Evolutionary conservation across 192 early-diverging fungal genomes (phyloP).

Genomic region (Diversispora epigaea): DNA sequence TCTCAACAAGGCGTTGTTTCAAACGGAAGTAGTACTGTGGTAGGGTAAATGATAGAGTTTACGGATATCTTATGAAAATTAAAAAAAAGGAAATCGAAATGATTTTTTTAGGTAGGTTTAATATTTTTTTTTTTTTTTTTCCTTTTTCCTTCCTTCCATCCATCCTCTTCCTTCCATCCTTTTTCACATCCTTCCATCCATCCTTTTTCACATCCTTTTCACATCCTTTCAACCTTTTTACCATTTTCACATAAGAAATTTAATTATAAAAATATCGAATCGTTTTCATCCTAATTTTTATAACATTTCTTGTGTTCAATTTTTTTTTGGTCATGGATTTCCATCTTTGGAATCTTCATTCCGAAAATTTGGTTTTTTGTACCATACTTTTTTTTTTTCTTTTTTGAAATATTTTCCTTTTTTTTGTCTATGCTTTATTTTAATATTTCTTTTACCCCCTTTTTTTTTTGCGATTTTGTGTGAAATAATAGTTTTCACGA

Average conservation of each 20-base stretch:
- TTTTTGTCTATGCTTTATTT: not conserved
- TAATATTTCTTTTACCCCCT: not conserved
- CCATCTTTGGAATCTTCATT: not conserved
- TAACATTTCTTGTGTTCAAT: not conserved
- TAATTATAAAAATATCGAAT: no score
- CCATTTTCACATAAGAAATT: no score
- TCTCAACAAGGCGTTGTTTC: not conserved
- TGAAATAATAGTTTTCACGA: no score
- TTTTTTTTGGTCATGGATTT: not conserved
- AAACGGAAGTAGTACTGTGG: slow-evolving; percentile 23
- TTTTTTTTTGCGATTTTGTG: no score
- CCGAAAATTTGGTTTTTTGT: not conserved
- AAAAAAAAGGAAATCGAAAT: not conserved
- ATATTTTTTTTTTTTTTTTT: no score
- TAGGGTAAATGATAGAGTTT: not conserved
- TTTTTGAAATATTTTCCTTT: no score
- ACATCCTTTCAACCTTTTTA: no score
- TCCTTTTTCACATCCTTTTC: no score
- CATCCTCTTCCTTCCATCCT: no score
- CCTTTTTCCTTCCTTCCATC: no score
- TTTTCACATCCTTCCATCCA: no score
- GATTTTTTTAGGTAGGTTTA: not conserved
- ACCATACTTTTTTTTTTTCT: not conserved
- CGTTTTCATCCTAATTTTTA: no score
- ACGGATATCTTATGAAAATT: not conserved